Percentiles rank a stretch among this genome's conserved stretches.
phyloP scores from a whole-genome alignment of 768 basidiomycete species.

The Phallus indusiatus region DNA sequence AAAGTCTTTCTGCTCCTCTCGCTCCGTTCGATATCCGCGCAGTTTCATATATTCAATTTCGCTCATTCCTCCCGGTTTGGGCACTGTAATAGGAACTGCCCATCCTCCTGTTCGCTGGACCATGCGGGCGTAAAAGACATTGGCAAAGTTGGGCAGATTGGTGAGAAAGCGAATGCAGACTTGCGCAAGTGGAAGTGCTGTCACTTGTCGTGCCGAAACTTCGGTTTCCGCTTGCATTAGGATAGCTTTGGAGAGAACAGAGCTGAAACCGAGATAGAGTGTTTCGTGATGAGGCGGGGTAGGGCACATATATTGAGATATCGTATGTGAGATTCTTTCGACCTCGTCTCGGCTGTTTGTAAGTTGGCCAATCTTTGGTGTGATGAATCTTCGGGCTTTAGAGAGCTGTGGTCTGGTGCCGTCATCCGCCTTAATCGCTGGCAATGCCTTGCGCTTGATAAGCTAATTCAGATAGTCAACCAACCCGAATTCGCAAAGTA shows the following conservation, averaged over 20 bases:
- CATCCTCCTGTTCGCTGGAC: slow-evolving; percentile 85
- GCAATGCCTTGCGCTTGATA: slow-evolving; percentile 59
- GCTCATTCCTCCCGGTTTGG: slow-evolving; percentile 33
- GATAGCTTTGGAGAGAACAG: slow-evolving; percentile 82
- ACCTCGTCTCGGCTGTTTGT: slow-evolving; percentile 62
- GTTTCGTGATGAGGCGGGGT: slow-evolving; percentile 19
- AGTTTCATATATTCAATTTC: slow-evolving; percentile 36
- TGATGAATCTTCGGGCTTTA: slow-evolving; percentile 77
- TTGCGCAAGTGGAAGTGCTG: slow-evolving; percentile 73
- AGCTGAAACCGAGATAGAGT: slow-evolving; percentile 72
- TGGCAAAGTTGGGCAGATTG: slow-evolving; percentile 48
- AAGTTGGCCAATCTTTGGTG: slow-evolving; percentile 80
- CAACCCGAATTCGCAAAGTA: slow-evolving; percentile 12
- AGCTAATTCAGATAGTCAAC: slow-evolving; percentile 25
- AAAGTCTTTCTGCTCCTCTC: slow-evolving; percentile 48
- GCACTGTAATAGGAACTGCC: slow-evolving; percentile 62
- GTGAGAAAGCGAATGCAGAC: slow-evolving; percentile 64
- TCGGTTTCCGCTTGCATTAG: slow-evolving; percentile 91
- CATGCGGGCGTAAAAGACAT: slow-evolving; percentile 76
- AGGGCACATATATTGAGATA: slow-evolving; percentile 29
- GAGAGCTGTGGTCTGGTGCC: slow-evolving; percentile 35
- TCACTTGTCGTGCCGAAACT: slow-evolving; percentile 79
- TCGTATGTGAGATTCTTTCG: slow-evolving; percentile 47
- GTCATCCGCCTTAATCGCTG: slow-evolving; percentile 49
- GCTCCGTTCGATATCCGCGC: slow-evolving; percentile 43